phyloP scores from a whole-genome alignment of 2,329 filamentous ascomycete species.

The Ceratocystis destructans region DNA sequence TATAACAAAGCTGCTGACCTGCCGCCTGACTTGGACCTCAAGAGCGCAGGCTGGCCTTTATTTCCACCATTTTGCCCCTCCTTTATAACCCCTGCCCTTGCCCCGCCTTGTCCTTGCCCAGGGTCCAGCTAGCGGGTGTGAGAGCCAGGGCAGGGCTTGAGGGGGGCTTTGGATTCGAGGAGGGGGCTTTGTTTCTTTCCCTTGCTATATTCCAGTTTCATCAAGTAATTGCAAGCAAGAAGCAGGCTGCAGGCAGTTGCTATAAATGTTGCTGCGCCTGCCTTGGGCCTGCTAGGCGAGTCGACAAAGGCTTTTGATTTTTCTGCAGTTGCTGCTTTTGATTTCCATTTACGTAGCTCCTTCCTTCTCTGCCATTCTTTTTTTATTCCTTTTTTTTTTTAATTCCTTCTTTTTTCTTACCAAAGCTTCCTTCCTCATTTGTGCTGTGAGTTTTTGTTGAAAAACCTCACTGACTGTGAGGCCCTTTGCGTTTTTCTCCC shows the following conservation, averaged over 20 bases:
- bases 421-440: constrained; percentile 4
- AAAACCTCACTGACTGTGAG: background rate
- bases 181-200: background rate
- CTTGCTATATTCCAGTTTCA: background rate
- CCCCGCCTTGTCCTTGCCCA: background rate
- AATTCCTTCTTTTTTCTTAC: background rate
- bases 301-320: background rate
- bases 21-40: too few species aligned
- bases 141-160: background rate
- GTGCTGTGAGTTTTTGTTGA: background rate
- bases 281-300: background rate
- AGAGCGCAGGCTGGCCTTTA: background rate
- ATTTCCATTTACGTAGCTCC: background rate
- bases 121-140: background rate
- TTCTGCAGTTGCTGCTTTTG: background rate
- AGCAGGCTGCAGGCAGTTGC: background rate
- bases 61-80: background rate
- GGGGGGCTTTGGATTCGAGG: background rate
- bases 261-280: background rate
- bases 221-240: background rate
- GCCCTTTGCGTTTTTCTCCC: background rate
- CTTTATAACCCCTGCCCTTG: background rate
- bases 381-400: too few species aligned
- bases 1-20: too few species aligned
- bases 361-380: background rate